A percentile compares a stretch with the other conserved stretches of the same genome.
Evolutionary conservation across 495 filamentous ascomycete species (phyloP).

Genomic region (Arthonia radiata): DNA sequence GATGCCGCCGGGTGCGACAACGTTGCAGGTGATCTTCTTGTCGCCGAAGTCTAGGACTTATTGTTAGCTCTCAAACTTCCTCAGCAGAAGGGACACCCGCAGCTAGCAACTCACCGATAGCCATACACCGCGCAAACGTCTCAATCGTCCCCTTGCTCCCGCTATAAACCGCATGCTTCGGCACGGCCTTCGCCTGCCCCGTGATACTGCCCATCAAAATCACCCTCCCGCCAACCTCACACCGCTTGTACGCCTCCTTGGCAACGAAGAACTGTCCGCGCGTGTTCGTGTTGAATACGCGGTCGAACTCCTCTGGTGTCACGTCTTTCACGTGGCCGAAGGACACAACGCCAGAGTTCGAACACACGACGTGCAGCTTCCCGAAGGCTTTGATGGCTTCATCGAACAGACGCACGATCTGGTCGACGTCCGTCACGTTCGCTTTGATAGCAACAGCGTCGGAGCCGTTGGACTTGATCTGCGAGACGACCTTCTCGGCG

Average conservation of each 20-base stretch:
- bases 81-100: conserved; percentile 1
- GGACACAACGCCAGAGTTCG: conserved; percentile 28
- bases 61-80: background rate
- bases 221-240: conserved; percentile 33
- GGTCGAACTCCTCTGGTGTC: conserved; percentile 26
- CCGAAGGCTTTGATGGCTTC: conserved; percentile 17
- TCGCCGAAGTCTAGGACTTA: conserved; percentile 13
- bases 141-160: conserved; percentile 32
- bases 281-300: conserved; percentile 30
- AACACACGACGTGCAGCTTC: conserved; percentile 21
- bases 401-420: conserved; percentile 22
- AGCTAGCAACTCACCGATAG: conserved; percentile 20
- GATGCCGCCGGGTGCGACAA: conserved; percentile 39
- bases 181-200: conserved; percentile 33
- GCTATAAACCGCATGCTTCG: conserved; percentile 36
- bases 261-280: conserved; percentile 40
- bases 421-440: conserved; percentile 21
- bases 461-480: conserved; percentile 20
- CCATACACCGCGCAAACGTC: conserved; percentile 30
- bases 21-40: conserved; percentile 38
- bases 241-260: conserved; percentile 38
- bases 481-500: conserved; percentile 20
- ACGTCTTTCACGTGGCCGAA: conserved; percentile 22
- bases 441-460: conserved; percentile 25
- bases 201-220: conserved; percentile 41